A percentile compares a stretch with the other conserved stretches of the same genome.
Evolutionary conservation across 2,329 filamentous ascomycete genomes (phyloP).

Genomic region (Ceratocystis eucalypticola): DNA sequence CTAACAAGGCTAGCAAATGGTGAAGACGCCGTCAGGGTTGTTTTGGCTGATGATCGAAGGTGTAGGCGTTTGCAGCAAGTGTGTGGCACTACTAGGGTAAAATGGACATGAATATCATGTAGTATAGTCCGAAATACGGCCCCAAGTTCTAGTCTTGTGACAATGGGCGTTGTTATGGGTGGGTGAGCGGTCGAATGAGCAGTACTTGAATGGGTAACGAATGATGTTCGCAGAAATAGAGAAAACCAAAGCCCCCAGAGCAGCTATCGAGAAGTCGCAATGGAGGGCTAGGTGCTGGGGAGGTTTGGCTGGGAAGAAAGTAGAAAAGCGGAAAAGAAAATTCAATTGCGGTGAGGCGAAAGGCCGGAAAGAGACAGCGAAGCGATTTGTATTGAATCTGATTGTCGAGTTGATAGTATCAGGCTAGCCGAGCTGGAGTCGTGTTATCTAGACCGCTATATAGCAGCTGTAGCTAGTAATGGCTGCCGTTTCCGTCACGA

Average conservation of each 20-base stretch:
- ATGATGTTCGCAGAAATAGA: neutral
- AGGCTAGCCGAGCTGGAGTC: neutral
- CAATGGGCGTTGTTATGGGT: neutral
- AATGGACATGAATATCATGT: neutral
- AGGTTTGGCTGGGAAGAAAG: neutral
- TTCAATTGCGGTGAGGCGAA: neutral
- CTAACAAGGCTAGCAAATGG: neutral
- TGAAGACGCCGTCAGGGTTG: neutral
- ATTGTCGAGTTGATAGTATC: neutral
- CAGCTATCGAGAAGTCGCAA: neutral
- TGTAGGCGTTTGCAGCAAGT: neutral
- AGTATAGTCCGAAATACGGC: neutral
- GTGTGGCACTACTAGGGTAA: neutral
- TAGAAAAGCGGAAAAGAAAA: neutral
- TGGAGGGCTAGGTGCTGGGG: neutral
- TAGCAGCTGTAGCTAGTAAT: too few relatives aligned
- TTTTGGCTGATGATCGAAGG: neutral
- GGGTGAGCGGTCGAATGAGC: neutral
- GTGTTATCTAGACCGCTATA: too few relatives aligned
- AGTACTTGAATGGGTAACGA: neutral
- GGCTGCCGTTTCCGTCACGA: too few relatives aligned
- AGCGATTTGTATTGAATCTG: neutral
- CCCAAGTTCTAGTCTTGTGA: neutral
- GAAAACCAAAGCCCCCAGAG: neutral
- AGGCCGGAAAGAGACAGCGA: conserved; percentile 2